Base-by-base conservation (phyloP, 768 basidiomycete species). In the Rhodotorula graminis region DNA sequence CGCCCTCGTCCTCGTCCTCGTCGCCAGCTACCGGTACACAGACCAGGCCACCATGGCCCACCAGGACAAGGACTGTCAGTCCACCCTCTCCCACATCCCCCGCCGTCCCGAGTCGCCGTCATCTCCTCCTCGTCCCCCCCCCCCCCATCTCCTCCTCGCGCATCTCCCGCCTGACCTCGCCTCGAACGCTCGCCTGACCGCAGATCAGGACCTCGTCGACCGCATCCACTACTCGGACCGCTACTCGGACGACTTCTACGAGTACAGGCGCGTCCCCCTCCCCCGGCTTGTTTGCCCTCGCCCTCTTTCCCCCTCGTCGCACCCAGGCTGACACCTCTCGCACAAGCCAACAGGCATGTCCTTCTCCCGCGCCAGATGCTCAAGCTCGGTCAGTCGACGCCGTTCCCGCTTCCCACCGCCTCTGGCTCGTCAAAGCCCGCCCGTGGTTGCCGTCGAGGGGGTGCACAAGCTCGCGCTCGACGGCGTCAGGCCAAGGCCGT, bases 311-410 rank as follows among this genome's bases (percentile, higher is more conserved):
- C 29, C 15, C n/a, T n/a, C n/a, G n/a, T n/a, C 4, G 16, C 10
- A 25, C 23, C 19, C 5, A 19, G 19, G 21, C 47, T 52, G 27
- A 52, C 50, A 4, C 8, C 50, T 27, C 5, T 4, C 23, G 12
- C 37, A 27, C 8, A 2, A 44, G 2, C 15, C 29, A 8, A 57
- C 80, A 90, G 92, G 72, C 94, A 98, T 82, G 94, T 98, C 75
- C 95, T 94, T 75, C 84, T 98, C n/a, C 94, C 94, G 9, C 93
- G 95, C 80, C 91, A 90, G 71, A 87, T 97, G 76, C 85, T 97
- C 82, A 93, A 94, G 83, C 84, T 94, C 83, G 85, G 71, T 72
- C 44, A 37, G 71, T 58, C 56, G 29, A 2, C 0, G 10, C 25
- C 25, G 12, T n/a, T n/a, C n/a, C n/a, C n/a, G n/a, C n/a, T n/a